A percentile compares a stretch with the other conserved stretches of the same genome.
These are phyloP conservation scores for Trypanosoma cruzi DNA, from an alignment of 208 protist genomes.

Conservation along the genomic window DNA sequence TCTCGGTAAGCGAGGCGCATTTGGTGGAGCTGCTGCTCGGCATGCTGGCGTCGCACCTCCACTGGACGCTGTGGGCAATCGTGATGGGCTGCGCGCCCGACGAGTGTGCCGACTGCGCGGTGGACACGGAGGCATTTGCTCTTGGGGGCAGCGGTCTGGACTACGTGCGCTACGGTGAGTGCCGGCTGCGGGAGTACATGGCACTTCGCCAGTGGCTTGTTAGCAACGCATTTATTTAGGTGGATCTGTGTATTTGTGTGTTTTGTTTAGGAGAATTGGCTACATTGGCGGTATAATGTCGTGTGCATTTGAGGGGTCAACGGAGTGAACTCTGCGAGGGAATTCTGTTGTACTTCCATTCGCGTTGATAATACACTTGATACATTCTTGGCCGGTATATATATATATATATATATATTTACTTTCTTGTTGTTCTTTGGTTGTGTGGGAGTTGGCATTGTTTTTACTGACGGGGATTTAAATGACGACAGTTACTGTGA, in stretches of 20 bases:
- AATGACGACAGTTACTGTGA: too few species aligned
- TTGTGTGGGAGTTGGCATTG: too few species aligned
- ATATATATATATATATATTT: too few species aligned
- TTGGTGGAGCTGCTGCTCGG: slow-evolving; percentile 73
- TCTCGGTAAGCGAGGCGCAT: slow-evolving; percentile 47
- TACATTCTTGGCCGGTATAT: too few species aligned
- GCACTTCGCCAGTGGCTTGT: slow-evolving; percentile 68
- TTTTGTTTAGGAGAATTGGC: background rate
- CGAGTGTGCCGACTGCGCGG: slow-evolving; percentile 21
- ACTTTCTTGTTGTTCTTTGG: too few species aligned
- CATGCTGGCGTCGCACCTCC: slow-evolving; percentile 75
- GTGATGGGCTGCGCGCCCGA: slow-evolving; percentile 71
- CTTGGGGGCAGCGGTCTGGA: slow-evolving; percentile 81
- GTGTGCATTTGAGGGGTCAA: background rate
- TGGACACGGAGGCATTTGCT: slow-evolving; percentile 61
- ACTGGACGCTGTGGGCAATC: slow-evolving; percentile 82
- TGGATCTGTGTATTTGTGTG: background rate
- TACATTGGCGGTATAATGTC: background rate
- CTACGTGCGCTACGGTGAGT: slow-evolving; percentile 82
- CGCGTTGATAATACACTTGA: too few species aligned
- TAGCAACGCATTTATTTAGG: slow-evolving; percentile 40
- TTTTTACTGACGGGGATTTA: too few species aligned
- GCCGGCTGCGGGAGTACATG: slow-evolving; percentile 77
- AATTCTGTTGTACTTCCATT: too few species aligned
- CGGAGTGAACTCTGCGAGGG: too few species aligned